Evolutionary conservation across 345 rosid genomes (phyloP), one percentile per base, ranked within the genome.

Genomic region (Anastatica hierochuntica): DNA sequence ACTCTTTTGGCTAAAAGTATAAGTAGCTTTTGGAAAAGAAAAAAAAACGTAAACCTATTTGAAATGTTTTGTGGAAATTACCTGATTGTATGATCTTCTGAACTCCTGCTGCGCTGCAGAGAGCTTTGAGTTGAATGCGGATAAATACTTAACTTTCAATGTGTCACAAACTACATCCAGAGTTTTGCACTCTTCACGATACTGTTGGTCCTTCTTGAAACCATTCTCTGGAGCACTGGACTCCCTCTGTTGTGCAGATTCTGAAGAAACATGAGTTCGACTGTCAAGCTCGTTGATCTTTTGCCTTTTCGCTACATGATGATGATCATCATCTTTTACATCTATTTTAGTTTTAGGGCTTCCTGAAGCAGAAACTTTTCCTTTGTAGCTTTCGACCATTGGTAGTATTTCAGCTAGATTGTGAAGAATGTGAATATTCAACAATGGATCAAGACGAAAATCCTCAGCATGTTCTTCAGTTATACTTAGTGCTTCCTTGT

Each of bases 361-460:
- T 58, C 62, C 68, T 24, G 73, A 43, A 37, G 68, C 53, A 18
- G 71, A 62, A 19, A 27, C n/a, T 62, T 71, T 63, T 49, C 56
- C 50, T 24, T 47, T 14, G 61, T 37, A 40, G 71, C 68, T 65
- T 42, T 69, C 37, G 19, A 66, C 75, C 71, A 34, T 5, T 31
- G 77, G 76, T 64, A 86, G 75, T 62, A 90, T 79, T 73, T 90
- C 89, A 36, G 79, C 72, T 56, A 84, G 83, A 70, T 90, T 90
- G 64, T 90, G 96, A 71, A 76, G 85, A 61, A 90, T 80, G 70
- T 90, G 98, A 76, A 90, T 87, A 71, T 78, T 80, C 76, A 90
- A 69, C 51, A 90, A 68, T 41, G 95, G 89, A 60, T 90, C 98
- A 69, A 90, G 69, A 60, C 88, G 85, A 63, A 90, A 87, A 75